phyloP scores from a whole-genome alignment of 2,329 filamentous ascomycete species.

The Diaporthe velutina region DNA sequence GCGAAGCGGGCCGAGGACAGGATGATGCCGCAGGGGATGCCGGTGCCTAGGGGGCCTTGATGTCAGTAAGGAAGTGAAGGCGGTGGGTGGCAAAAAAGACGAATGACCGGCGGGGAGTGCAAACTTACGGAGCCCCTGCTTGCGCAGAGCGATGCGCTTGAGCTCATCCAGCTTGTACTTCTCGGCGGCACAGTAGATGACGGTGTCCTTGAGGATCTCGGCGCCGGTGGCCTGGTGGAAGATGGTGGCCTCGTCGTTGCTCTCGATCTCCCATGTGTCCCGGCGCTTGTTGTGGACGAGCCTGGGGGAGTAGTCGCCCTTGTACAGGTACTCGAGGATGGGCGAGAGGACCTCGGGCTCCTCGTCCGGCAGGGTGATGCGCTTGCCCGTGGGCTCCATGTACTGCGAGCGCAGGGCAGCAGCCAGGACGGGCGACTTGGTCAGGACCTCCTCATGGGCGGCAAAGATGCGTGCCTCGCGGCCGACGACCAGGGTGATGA shows the following conservation, averaged over 20 bases:
- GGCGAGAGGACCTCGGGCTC: slow-evolving; percentile 92
- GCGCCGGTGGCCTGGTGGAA: slow-evolving; percentile 75
- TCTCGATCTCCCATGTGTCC: slow-evolving; percentile 85
- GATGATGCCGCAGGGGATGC: slow-evolving; percentile 87
- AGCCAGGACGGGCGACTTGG: slow-evolving; percentile 83
- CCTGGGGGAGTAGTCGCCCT: slow-evolving; percentile 91
- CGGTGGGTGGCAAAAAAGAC: background rate
- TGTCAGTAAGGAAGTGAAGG: slow-evolving; percentile 35
- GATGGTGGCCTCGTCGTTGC: slow-evolving; percentile 72
- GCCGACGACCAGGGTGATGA: slow-evolving; percentile 85
- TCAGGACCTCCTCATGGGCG: slow-evolving; percentile 88
- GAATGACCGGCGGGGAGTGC: background rate
- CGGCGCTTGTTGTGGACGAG: slow-evolving; percentile 85
- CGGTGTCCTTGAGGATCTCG: slow-evolving; percentile 86
- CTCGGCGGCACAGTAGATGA: slow-evolving; percentile 90
- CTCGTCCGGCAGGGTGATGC: slow-evolving; percentile 85
- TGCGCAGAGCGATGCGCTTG: slow-evolving; percentile 85
- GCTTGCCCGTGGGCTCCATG: slow-evolving; percentile 73
- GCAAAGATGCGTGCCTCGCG: slow-evolving; percentile 88
- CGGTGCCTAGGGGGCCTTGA: slow-evolving; percentile 66
- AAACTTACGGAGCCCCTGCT: slow-evolving; percentile 83
- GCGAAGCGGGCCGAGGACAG: slow-evolving; percentile 87
- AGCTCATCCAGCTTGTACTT: slow-evolving; percentile 87
- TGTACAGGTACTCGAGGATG: slow-evolving; percentile 92
- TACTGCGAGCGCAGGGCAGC: slow-evolving; percentile 73